Conservation (phyloP, 352 stramenopile species). For the Globisporangium echinulatum region DNA sequence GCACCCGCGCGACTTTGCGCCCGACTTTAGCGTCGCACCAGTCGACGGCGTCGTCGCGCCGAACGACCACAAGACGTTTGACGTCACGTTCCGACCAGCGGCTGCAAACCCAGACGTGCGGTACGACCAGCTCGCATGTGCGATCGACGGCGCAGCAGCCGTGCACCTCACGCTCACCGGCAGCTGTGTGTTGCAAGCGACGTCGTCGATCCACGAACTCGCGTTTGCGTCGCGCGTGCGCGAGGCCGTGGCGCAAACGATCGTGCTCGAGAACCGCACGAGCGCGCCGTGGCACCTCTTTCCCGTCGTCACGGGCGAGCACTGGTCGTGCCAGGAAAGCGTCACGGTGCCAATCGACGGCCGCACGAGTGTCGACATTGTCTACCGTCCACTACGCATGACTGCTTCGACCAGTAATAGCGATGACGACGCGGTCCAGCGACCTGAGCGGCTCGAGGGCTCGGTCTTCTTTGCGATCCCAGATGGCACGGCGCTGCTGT, state of each 20-base stretch:
- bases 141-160: constrained; percentile 51
- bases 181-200: constrained; percentile 81
- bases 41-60: constrained; percentile 76
- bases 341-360: constrained; percentile 72
- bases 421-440: constrained; percentile 18
- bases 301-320: constrained; percentile 80
- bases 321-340: constrained; percentile 84
- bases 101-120: constrained; percentile 82
- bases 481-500: constrained; percentile 84
- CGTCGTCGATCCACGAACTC: constrained; percentile 84
- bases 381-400: constrained; percentile 86
- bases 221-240: constrained; percentile 80
- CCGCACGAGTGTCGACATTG: constrained; percentile 51
- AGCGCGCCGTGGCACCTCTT: constrained; percentile 79
- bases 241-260: constrained; percentile 42
- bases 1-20: constrained; percentile 61
- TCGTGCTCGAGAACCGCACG: constrained; percentile 82
- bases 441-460: constrained; percentile 55
- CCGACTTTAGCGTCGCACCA: constrained; percentile 80
- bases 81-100: constrained; percentile 86
- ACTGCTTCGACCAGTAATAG: constrained; percentile 21
- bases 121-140: constrained; percentile 71
- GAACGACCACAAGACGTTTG: constrained; percentile 83
- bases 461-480: constrained; percentile 89
- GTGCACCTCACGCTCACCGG: constrained; percentile 76